Conservation (phyloP, 73 alveolate genomes). For the Loxodes magnus region DNA sequence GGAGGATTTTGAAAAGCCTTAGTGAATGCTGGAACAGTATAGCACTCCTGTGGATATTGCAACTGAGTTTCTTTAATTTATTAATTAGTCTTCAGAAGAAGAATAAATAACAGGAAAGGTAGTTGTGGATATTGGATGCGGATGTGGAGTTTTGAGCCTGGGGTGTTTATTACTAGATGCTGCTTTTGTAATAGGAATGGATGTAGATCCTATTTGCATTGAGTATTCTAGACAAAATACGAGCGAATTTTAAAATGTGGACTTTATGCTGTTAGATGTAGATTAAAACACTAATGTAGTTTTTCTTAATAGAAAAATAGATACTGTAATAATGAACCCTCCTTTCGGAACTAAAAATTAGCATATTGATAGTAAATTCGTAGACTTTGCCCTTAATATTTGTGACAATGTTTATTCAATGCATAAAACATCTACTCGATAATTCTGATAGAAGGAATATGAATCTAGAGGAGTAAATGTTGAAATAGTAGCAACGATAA, state of each 20-base stretch:
- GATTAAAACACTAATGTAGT: neutral
- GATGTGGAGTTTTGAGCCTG: conserved; percentile 9
- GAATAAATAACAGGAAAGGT: neutral
- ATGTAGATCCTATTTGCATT: conserved; percentile 3
- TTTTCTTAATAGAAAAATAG: neutral
- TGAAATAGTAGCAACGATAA: neutral
- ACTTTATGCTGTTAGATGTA: neutral
- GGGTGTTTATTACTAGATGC: neutral
- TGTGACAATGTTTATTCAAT: neutral
- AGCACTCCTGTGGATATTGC: conserved; percentile 9
- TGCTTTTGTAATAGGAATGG: neutral
- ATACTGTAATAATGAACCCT: conserved; percentile 5
- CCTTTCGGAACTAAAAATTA: conserved; percentile 7
- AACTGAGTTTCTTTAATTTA: neutral
- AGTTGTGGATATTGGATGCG: conserved; percentile 8
- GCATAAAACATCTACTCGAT: conserved; percentile 11
- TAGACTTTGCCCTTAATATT: neutral
- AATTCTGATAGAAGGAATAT: neutral
- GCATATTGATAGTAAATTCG: conserved; percentile 1
- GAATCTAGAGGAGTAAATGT: neutral
- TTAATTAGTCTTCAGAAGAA: too few relatives aligned
- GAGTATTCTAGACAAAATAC: conserved; percentile 3
- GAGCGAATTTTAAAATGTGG: neutral
- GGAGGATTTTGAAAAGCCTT: too few relatives aligned
- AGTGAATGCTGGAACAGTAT: conserved; percentile 12